Evolutionary conservation across 345 rosid genomes (phyloP).

Genomic region (Gossypium raimondii): DNA sequence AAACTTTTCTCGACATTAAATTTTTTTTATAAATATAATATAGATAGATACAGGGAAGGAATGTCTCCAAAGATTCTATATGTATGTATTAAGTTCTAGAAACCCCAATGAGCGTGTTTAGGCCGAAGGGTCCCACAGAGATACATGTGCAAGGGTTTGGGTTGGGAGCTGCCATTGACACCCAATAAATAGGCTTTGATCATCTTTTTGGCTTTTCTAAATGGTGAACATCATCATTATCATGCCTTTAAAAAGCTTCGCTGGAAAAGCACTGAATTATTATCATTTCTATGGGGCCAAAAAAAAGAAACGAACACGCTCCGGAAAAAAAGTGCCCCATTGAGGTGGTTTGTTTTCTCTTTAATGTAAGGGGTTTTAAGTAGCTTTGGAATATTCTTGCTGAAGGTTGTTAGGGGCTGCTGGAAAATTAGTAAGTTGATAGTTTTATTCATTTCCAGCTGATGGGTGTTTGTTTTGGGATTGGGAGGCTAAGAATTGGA

Average conservation of each 20-base stretch:
- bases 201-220: constrained; percentile 19
- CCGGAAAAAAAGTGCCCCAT: neutral
- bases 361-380: constrained; percentile 22
- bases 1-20: too few relatives aligned
- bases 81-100: constrained; percentile 21
- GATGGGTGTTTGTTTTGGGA: neutral
- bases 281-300: constrained; percentile 17
- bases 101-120: constrained; percentile 58
- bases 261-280: constrained; percentile 15
- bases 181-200: constrained; percentile 21
- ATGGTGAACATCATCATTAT: constrained; percentile 21
- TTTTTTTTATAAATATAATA: too few relatives aligned
- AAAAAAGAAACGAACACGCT: neutral
- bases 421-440: neutral
- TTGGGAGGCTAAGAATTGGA: constrained; percentile 9
- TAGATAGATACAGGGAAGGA: too few relatives aligned
- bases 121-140: constrained; percentile 60
- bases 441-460: neutral
- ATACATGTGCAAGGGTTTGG: constrained; percentile 29
- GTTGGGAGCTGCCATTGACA: constrained; percentile 28
- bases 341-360: constrained; percentile 21
- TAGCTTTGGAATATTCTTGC: constrained; percentile 33
- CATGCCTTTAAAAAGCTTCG: constrained; percentile 20
- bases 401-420: constrained; percentile 22
- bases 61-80: neutral